Conservation (phyloP, 345 rosid genomes). For the Psidium friedrichsthalianum region DNA sequence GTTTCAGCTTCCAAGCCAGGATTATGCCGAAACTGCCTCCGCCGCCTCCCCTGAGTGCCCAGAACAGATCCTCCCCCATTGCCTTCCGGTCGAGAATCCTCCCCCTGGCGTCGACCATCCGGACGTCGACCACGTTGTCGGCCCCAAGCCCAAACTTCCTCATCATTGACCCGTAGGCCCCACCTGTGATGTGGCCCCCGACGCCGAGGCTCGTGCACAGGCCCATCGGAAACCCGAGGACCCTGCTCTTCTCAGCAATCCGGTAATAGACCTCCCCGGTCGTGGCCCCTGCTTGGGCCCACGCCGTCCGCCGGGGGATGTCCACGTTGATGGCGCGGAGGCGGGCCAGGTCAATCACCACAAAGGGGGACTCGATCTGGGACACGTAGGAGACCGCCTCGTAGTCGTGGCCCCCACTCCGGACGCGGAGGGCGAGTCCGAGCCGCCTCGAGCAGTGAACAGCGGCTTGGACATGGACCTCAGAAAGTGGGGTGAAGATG, state of each 20-base stretch:
- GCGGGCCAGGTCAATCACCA: constrained; percentile 36
- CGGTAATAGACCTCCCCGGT: constrained; percentile 49
- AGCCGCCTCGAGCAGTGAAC: constrained; percentile 38
- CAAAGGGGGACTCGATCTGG: constrained; percentile 33
- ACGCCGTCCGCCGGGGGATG: constrained; percentile 30
- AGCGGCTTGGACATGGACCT: constrained; percentile 53
- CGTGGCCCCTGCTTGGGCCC: constrained; percentile 74
- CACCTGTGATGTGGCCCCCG: constrained; percentile 61
- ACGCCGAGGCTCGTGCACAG: constrained; percentile 51
- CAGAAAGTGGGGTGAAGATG: constrained; percentile 38
- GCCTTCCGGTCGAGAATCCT: constrained; percentile 32
- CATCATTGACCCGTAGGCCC: constrained; percentile 70
- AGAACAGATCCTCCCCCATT: constrained; percentile 61
- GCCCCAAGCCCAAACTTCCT: constrained; percentile 67
- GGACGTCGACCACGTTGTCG: constrained; percentile 66
- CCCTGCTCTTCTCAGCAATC: constrained; percentile 47
- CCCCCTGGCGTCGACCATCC: constrained; percentile 46
- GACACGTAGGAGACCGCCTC: constrained; percentile 57
- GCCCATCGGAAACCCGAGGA: constrained; percentile 60
- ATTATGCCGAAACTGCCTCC: constrained; percentile 63
- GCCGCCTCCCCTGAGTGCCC: constrained; percentile 76
- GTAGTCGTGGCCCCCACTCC: constrained; percentile 72
- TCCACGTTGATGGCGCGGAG: constrained; percentile 34
- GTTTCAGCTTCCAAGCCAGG: constrained; percentile 42
- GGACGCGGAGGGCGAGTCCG: constrained; percentile 27